Evolutionary conservation across 1,284 basidiomycete species (phyloP).

Genomic region (Malassezia psittaci): DNA sequence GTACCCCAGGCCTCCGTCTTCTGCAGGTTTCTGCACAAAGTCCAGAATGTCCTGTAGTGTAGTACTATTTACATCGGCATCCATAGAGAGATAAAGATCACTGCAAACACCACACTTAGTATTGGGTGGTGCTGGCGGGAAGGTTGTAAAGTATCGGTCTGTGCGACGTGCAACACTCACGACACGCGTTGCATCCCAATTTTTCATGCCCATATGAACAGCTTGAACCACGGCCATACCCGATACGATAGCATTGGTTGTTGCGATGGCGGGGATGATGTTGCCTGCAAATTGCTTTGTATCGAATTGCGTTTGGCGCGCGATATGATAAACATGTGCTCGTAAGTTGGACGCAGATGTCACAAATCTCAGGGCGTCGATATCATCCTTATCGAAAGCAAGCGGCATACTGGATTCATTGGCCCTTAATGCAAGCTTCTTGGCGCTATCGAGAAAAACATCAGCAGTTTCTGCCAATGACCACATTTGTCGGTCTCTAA

Average conservation of each 20-base stretch:
- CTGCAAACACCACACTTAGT: conserved; percentile 67
- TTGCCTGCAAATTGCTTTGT: conserved; percentile 99
- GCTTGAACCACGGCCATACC: conserved; percentile 89
- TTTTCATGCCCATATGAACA: conserved; percentile 59
- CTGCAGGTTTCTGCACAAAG: conserved; percentile 58
- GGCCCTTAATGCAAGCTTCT: conserved; percentile 65
- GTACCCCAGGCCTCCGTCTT: conserved; percentile 50
- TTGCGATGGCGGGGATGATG: conserved; percentile 89
- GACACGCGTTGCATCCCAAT: conserved; percentile 23
- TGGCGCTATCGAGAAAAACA: conserved; percentile 52
- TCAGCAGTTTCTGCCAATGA: conserved; percentile 33
- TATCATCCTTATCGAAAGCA: conserved; percentile 94
- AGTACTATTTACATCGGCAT: conserved; percentile 14
- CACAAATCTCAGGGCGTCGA: conserved; percentile 91
- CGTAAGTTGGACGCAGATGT: conserved; percentile 87
- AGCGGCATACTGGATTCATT: conserved; percentile 58
- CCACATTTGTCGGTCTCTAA: conserved; percentile 35
- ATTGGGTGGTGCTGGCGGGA: conserved; percentile 21
- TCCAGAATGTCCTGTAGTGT: conserved; percentile 53
- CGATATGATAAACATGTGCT: conserved; percentile 76
- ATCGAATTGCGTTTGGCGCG: conserved; percentile 81
- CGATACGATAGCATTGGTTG: conserved; percentile 93
- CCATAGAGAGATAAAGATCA: conserved; percentile 67
- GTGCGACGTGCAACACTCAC: conserved; percentile 24
- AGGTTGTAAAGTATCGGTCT: conserved; percentile 21